Evolutionary conservation across 768 basidiomycete species (phyloP).

Genomic region (Ramaria sp.): DNA sequence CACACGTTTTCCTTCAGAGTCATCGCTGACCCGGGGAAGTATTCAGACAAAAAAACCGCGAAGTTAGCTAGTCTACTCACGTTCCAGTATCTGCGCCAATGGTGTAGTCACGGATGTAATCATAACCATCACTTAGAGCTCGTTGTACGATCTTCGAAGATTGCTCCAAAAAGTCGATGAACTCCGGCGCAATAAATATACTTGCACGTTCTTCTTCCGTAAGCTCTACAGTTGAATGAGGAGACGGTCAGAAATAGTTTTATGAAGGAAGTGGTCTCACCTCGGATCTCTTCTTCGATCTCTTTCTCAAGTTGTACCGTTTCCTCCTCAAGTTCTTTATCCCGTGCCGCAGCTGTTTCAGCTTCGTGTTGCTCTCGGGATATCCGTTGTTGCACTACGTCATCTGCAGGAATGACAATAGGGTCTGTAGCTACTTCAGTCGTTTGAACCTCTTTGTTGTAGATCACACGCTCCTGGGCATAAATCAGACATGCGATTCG

Average conservation of each 20-base stretch:
- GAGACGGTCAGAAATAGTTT: slow-evolving; percentile 5
- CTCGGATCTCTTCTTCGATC: slow-evolving; percentile 79
- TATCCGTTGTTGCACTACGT: slow-evolving; percentile 66
- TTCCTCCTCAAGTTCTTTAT: slow-evolving; percentile 75
- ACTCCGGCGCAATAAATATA: slow-evolving; percentile 82
- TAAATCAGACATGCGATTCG: not conserved
- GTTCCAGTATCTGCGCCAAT: slow-evolving; percentile 74
- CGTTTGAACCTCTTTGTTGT: slow-evolving; percentile 82
- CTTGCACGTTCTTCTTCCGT: slow-evolving; percentile 76
- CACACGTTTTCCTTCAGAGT: slow-evolving; percentile 80
- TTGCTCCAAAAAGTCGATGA: slow-evolving; percentile 87
- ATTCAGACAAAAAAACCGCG: not conserved
- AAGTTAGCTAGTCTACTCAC: slow-evolving; percentile 34
- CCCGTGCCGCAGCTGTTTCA: slow-evolving; percentile 47
- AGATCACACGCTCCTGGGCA: slow-evolving; percentile 61
- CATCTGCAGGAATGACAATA: slow-evolving; percentile 40
- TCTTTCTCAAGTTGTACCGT: slow-evolving; percentile 75
- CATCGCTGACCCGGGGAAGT: slow-evolving; percentile 45
- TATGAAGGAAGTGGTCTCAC: slow-evolving; percentile 24
- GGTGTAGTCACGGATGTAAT: slow-evolving; percentile 96
- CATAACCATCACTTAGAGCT: slow-evolving; percentile 90
- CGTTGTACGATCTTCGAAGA: slow-evolving; percentile 93
- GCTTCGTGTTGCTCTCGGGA: slow-evolving; percentile 58
- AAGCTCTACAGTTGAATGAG: slow-evolving; percentile 43
- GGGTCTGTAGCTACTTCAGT: slow-evolving; percentile 49